A percentile compares a stretch with the other conserved stretches of the same genome.
Evolutionary conservation across 495 filamentous ascomycete genomes (phyloP).

Genomic region (Daldinia childiae): DNA sequence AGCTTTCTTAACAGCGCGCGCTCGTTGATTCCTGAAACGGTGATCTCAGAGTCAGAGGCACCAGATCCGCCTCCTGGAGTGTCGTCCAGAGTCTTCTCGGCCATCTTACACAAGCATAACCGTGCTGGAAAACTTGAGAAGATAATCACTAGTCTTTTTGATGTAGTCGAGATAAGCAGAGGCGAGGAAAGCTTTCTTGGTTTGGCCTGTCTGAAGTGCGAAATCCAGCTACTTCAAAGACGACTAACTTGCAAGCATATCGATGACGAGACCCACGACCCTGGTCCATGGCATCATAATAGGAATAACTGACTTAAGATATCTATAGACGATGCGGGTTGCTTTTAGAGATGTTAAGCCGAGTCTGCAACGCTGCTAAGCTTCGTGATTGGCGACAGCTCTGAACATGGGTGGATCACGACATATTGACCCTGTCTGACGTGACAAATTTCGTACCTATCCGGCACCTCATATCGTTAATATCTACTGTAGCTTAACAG

Average conservation of each 20-base stretch:
- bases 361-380: slow-evolving; percentile 10
- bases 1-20: slow-evolving; percentile 70
- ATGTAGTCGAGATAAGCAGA: neutral
- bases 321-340: neutral
- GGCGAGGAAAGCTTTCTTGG: neutral
- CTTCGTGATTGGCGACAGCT: slow-evolving; percentile 30
- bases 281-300: slow-evolving; percentile 35
- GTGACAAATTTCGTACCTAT: slow-evolving; percentile 17
- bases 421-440: slow-evolving; percentile 36
- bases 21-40: slow-evolving; percentile 61
- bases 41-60: slow-evolving; percentile 43
- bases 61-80: slow-evolving; percentile 18
- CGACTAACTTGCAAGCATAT: slow-evolving; percentile 1
- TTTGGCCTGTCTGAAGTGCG: neutral
- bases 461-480: slow-evolving; percentile 11
- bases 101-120: slow-evolving; percentile 8
- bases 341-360: slow-evolving; percentile 23
- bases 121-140: neutral
- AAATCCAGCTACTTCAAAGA: neutral
- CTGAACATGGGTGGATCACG: slow-evolving; percentile 31
- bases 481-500: neutral
- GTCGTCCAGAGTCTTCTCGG: slow-evolving; percentile 25
- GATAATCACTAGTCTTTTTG: neutral
- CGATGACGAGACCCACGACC: neutral
- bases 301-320: slow-evolving; percentile 30